Percentiles rank a stretch among this genome's conserved stretches.
Conservation (phyloP, 2,329 filamentous ascomycete genomes). For the Ceratocystis variospora region DNA sequence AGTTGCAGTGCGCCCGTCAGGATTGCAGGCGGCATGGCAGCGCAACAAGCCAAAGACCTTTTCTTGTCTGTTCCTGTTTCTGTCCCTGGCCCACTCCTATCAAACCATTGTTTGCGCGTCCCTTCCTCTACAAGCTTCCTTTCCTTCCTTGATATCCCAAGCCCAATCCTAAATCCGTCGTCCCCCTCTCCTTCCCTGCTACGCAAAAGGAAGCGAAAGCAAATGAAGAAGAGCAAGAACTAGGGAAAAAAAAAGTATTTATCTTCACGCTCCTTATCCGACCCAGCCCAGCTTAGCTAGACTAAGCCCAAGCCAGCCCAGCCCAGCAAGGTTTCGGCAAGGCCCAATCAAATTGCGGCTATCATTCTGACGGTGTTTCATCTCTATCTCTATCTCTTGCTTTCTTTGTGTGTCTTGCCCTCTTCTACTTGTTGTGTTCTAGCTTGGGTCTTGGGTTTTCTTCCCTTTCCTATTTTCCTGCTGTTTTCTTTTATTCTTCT, state of each 20-base stretch:
- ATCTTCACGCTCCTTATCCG: neutral
- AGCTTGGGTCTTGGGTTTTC: neutral
- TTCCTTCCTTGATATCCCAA: neutral
- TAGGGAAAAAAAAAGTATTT: neutral
- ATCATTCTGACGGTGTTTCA: constrained; percentile 13
- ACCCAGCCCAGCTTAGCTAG: neutral
- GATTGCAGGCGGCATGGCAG: neutral
- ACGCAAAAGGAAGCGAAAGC: neutral
- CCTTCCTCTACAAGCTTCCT: neutral
- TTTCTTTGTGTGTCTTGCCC: neutral
- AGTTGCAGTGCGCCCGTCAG: neutral
- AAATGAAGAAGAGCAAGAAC: neutral
- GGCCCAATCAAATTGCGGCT: constrained; percentile 6
- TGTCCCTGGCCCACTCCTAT: constrained; percentile 4
- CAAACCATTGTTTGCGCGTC: constrained; percentile 15
- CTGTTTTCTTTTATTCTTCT: neutral
- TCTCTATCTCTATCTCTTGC: neutral
- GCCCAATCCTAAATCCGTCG: no score
- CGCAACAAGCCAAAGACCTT: neutral
- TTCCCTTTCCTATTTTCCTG: constrained; percentile 1
- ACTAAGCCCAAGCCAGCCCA: neutral
- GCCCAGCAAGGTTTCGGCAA: neutral
- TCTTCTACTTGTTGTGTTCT: neutral
- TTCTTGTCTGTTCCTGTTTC: neutral
- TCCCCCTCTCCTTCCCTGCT: neutral